Percentiles rank a stretch among this genome's conserved stretches.
phyloP scores from a whole-genome alignment of 768 basidiomycete species.

The Leccinum aurantiacum region DNA sequence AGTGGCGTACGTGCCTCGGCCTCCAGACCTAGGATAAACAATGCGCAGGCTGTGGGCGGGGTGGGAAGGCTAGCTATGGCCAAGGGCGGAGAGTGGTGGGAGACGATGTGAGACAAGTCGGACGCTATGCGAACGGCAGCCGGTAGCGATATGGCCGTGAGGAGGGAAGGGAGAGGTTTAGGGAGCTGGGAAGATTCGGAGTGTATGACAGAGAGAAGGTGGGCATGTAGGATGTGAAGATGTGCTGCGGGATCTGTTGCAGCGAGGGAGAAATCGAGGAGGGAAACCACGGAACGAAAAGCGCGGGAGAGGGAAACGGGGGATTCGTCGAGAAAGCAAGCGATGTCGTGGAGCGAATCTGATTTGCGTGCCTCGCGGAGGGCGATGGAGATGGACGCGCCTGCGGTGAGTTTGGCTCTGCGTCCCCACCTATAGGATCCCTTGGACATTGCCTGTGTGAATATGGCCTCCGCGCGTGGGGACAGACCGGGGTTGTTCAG shows the following conservation, averaged over 20 bases:
- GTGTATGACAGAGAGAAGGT: slow-evolving; percentile 44
- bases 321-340: slow-evolving; percentile 60
- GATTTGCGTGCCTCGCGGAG: slow-evolving; percentile 70
- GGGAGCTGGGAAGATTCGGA: slow-evolving; percentile 34
- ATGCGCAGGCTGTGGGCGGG: slow-evolving; percentile 60
- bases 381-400: slow-evolving; percentile 66
- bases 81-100: slow-evolving; percentile 39
- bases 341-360: slow-evolving; percentile 67
- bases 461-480: slow-evolving; percentile 65
- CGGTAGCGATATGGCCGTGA: slow-evolving; percentile 41
- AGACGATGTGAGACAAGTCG: slow-evolving; percentile 44
- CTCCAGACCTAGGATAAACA: slow-evolving; percentile 71
- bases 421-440: slow-evolving; percentile 72
- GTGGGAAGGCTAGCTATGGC: slow-evolving; percentile 42
- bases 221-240: slow-evolving; percentile 54
- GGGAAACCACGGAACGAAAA: slow-evolving; percentile 50
- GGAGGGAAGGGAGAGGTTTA: slow-evolving; percentile 35
- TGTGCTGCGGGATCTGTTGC: slow-evolving; percentile 59
- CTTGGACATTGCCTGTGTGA: slow-evolving; percentile 62
- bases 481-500: slow-evolving; percentile 60
- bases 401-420: slow-evolving; percentile 66
- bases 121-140: slow-evolving; percentile 43
- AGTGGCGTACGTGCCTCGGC: slow-evolving; percentile 55
- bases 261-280: slow-evolving; percentile 54
- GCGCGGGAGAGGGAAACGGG: slow-evolving; percentile 51